Evolutionary conservation across 164 flowering plant species (phyloP).

Genomic region (Kalanchoe fedtschenkoi): DNA sequence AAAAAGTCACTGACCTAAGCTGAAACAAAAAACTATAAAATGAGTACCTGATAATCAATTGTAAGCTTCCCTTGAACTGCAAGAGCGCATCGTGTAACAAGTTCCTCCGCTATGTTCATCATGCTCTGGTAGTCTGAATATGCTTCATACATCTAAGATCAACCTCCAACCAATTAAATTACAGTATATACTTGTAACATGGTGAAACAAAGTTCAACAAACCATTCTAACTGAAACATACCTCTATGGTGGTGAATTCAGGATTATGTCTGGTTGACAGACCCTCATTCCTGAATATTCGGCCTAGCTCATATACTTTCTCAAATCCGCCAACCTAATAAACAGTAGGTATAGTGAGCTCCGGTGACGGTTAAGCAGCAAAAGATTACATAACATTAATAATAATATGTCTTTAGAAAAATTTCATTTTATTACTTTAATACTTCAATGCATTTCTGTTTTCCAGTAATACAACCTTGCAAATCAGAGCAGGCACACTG

Average conservation of each 20-base stretch:
- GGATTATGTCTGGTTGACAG: slow-evolving; percentile 97
- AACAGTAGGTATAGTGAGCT: slow-evolving; percentile 4
- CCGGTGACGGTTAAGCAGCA: background rate
- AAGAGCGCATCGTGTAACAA: slow-evolving; percentile 73
- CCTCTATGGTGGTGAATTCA: slow-evolving; percentile 97
- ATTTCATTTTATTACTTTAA: too few relatives aligned
- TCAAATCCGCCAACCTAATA: slow-evolving; percentile 94
- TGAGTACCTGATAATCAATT: slow-evolving; percentile 76
- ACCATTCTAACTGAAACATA: slow-evolving; percentile 10
- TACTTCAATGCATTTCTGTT: too few relatives aligned
- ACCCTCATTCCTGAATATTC: slow-evolving; percentile 97
- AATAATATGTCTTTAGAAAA: too few relatives aligned
- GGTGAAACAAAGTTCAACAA: background rate
- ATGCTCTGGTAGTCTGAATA: slow-evolving; percentile 91
- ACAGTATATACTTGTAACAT: background rate
- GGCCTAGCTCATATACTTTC: slow-evolving; percentile 89
- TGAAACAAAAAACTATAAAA: background rate
- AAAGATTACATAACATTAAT: too few relatives aligned
- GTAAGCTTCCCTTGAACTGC: slow-evolving; percentile 79
- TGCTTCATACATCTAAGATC: slow-evolving; percentile 90
- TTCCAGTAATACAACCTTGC: too few relatives aligned
- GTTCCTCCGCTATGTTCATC: slow-evolving; percentile 94
- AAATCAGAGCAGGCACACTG: too few relatives aligned
- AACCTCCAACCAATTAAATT: slow-evolving; percentile 16
- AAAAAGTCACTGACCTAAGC: background rate